Conservation (phyloP, 257 asterid species). For the Penstemon davidsonii region DNA sequence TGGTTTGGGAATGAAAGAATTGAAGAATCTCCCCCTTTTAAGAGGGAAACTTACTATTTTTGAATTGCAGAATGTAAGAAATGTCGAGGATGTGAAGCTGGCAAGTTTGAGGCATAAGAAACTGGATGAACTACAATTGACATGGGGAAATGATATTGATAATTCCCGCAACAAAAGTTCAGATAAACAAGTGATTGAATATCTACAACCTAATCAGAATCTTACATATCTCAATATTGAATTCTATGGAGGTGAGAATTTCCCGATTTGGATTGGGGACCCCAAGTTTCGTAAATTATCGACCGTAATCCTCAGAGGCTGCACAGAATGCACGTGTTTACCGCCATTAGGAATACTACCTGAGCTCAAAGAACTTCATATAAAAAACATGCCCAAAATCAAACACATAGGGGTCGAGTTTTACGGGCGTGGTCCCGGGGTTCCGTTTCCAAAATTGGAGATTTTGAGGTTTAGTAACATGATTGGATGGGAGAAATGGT, state of each 20-base stretch:
- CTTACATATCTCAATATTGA: slow-evolving; percentile 51
- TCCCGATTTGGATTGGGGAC: slow-evolving; percentile 68
- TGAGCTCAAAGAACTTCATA: slow-evolving; percentile 51
- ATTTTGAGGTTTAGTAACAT: slow-evolving; percentile 54
- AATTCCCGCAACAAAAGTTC: slow-evolving; percentile 27
- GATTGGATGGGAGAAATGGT: slow-evolving; percentile 71
- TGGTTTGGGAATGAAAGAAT: slow-evolving; percentile 48
- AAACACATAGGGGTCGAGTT: slow-evolving; percentile 52
- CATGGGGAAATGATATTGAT: slow-evolving; percentile 49
- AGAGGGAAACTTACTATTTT: slow-evolving; percentile 53
- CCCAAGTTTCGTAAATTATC: slow-evolving; percentile 41
- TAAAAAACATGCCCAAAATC: slow-evolving; percentile 52
- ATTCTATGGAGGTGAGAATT: slow-evolving; percentile 45
- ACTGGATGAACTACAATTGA: slow-evolving; percentile 52
- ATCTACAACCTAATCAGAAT: slow-evolving; percentile 50
- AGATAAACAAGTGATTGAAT: slow-evolving; percentile 49
- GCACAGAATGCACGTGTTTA: slow-evolving; percentile 47
- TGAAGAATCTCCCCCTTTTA: slow-evolving; percentile 40
- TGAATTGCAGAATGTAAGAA: slow-evolving; percentile 57
- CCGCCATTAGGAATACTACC: slow-evolving; percentile 66
- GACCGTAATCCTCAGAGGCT: slow-evolving; percentile 41
- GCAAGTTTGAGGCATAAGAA: slow-evolving; percentile 45
- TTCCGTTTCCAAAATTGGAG: slow-evolving; percentile 58
- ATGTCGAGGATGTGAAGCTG: slow-evolving; percentile 52
- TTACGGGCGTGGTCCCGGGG: slow-evolving; percentile 38